Conservation (phyloP, 106 monocot species). For the Amphibolis antarctica region DNA sequence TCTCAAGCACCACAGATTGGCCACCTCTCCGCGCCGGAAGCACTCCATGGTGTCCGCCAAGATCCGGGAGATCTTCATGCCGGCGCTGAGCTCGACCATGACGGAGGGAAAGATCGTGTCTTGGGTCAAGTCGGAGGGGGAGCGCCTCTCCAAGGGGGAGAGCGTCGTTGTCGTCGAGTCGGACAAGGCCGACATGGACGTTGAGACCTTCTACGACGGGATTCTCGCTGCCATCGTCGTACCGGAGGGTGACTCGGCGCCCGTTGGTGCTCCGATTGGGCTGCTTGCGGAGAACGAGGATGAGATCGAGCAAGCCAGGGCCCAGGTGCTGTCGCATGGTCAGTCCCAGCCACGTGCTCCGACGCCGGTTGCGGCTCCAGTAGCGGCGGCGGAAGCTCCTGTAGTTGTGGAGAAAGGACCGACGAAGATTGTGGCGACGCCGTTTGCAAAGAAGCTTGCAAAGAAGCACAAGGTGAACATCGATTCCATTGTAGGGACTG, state of each 20-base stretch:
- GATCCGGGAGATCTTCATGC: slow-evolving; percentile 99
- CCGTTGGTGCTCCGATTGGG: slow-evolving; percentile 88
- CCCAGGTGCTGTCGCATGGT: slow-evolving; percentile 19
- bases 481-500: slow-evolving; percentile 44
- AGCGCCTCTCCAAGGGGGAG: slow-evolving; percentile 81
- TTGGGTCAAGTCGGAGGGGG: slow-evolving; percentile 83
- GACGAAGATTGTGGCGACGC: slow-evolving; percentile 50
- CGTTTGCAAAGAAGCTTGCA: slow-evolving; percentile 85
- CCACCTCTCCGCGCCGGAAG: background rate
- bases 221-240: slow-evolving; percentile 96
- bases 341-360: slow-evolving; percentile 10
- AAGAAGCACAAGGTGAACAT: slow-evolving; percentile 94
- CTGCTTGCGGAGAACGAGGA: slow-evolving; percentile 91
- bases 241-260: slow-evolving; percentile 64
- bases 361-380: background rate
- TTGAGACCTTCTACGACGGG: slow-evolving; percentile 97
- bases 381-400: background rate
- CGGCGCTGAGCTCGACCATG: slow-evolving; percentile 97
- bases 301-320: slow-evolving; percentile 62
- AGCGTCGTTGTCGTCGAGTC: slow-evolving; percentile 94
- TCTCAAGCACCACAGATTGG: too few species aligned
- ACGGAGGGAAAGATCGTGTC: slow-evolving; percentile 97
- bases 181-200: slow-evolving; percentile 99
- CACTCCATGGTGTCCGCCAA: slow-evolving; percentile 40
- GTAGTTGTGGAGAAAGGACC: slow-evolving; percentile 1